Evolutionary conservation across 345 rosid species (phyloP), one percentile per base, ranked within the genome.

Genomic region (Odontarrhena argentea): DNA sequence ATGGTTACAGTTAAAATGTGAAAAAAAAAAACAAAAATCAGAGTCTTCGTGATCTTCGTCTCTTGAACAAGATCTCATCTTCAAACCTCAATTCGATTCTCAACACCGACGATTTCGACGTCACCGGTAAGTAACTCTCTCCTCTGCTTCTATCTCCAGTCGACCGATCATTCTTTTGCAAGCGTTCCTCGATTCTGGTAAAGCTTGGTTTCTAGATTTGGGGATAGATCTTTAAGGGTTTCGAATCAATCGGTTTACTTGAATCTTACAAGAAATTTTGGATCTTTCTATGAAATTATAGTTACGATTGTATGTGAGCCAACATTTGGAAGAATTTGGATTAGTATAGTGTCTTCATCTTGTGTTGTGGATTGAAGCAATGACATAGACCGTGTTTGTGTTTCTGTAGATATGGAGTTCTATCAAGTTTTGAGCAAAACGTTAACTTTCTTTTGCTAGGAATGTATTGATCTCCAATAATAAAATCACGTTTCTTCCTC

Each of bases 351-450:
- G 11, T 40, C 28, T 15, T 35, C 2, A 67, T 25, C 50, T 50
- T 3, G 11, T 13, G 7, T n/a, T 37, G 8, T 6, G 47, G 3
- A 56, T 5, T 36, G 44, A 66, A 55, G 12, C 35, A 9, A 37
- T 6, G 8, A 51, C 53, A 32, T 22, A 32, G 22, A 44, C 49
- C 52, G 22, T 18, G 22, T 18, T 18, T 18, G 22, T 18, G 22
- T 18, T 18, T 18, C 1, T 18, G 22, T 18, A 18, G 22, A 18
- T 18, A 18, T 18, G 1, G 22, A 18, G 22, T 42, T 60, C 34
- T 9, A 36, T 24, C 47, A 45, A 54, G 28, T 6, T 41, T 52
- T 41, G 69, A 65, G 69, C 60, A 28, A 28, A 53, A 15, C 42
- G n/a, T 43, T 24, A 30, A 50, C 60, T 32, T 50, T 51, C 44